A percentile compares a stretch with the other conserved stretches of the same genome.
Conservation (phyloP, 768 basidiomycete genomes). For the Psilocybe azurescens region DNA sequence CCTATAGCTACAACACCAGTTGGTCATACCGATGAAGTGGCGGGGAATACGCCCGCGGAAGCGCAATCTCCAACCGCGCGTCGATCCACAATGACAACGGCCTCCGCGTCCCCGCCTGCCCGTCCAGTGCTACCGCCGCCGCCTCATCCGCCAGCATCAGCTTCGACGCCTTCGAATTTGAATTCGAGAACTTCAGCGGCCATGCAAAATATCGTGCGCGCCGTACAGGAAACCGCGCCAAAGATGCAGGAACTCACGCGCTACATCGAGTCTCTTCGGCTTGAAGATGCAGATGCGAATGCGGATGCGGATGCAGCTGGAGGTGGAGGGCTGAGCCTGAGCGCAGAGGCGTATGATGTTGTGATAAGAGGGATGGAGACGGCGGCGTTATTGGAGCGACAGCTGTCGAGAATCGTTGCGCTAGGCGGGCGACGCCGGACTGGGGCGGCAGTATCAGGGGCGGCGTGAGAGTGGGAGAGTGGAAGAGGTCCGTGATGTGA, state of each 20-base stretch:
- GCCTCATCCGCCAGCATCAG: too few relatives aligned
- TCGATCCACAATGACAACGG: too few relatives aligned
- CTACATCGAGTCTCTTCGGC: conserved; percentile 3
- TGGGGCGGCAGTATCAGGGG: background rate
- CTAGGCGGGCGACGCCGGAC: background rate
- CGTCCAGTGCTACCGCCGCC: background rate
- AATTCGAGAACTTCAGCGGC: background rate
- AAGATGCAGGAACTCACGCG: conserved; percentile 13
- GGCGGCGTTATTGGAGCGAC: conserved; percentile 18
- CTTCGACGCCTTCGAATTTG: background rate
- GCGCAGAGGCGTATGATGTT: background rate
- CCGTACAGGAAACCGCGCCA: conserved; percentile 13
- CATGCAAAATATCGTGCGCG: background rate
- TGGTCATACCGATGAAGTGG: too few relatives aligned
- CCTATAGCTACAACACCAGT: background rate
- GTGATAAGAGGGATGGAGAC: conserved; percentile 4
- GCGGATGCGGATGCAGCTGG: background rate
- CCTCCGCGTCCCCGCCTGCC: background rate
- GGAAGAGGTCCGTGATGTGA: background rate
- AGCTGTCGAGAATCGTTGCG: conserved; percentile 11
- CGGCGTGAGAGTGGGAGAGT: background rate
- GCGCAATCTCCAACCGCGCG: background rate
- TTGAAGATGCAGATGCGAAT: conserved; percentile 8
- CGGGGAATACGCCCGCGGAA: too few relatives aligned
- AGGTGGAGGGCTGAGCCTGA: background rate